These are phyloP conservation scores for Penicillium atrosanguineum DNA, from an alignment of 495 filamentous ascomycete genomes.

Conservation along the genomic window DNA sequence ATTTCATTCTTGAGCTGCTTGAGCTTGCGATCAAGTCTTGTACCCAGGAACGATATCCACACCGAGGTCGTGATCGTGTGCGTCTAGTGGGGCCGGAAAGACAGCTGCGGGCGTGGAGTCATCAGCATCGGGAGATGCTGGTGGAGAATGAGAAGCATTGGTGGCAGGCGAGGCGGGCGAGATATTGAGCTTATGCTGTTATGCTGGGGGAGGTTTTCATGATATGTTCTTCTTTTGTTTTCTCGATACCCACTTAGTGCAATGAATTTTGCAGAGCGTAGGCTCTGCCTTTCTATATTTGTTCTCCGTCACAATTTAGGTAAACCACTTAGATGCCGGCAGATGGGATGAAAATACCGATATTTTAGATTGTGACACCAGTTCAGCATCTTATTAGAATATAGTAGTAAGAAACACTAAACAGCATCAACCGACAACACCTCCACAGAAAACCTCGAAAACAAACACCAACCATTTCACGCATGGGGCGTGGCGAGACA, in stretches of 20 bases:
- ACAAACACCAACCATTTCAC: not conserved
- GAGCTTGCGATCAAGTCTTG: slow-evolving; percentile 11
- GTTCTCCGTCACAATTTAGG: too few species aligned
- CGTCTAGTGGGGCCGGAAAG: slow-evolving; percentile 19
- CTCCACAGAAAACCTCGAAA: not conserved
- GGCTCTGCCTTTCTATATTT: not conserved
- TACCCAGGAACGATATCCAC: slow-evolving; percentile 14
- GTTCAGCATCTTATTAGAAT: not conserved
- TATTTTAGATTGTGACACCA: not conserved
- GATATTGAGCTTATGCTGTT: slow-evolving; percentile 2
- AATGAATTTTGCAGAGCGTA: not conserved
- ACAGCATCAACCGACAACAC: not conserved
- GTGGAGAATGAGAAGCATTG: slow-evolving; percentile 13
- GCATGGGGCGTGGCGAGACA: too few species aligned
- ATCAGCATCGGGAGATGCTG: slow-evolving; percentile 10
- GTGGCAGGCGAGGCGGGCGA: slow-evolving; percentile 5
- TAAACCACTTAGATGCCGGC: too few species aligned
- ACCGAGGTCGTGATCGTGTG: slow-evolving; percentile 17
- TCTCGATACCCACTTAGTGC: slow-evolving; percentile 7
- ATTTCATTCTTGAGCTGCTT: slow-evolving; percentile 21
- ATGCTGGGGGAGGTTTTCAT: not conserved
- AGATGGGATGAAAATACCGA: not conserved
- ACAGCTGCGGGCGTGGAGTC: slow-evolving; percentile 15
- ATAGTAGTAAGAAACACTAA: not conserved
- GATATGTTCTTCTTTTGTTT: not conserved